Evolutionary conservation across 2,329 filamentous ascomycete species (phyloP).

Genomic region (Hymenoscyphus scutula): DNA sequence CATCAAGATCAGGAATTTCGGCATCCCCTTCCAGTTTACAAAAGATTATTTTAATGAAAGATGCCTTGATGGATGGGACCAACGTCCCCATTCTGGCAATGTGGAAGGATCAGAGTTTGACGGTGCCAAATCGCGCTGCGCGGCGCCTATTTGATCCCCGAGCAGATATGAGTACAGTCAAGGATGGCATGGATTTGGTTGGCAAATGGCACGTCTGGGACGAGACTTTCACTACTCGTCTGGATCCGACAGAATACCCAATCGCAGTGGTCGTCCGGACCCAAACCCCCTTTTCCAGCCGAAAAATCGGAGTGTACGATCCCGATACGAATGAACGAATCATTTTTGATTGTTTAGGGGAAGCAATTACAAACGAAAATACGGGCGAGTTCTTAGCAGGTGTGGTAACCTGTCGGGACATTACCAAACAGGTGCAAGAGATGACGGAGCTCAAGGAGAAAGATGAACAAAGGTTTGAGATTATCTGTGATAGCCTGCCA

Average conservation of each 20-base stretch:
- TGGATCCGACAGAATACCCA: slow-evolving; percentile 62
- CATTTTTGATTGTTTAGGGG: slow-evolving; percentile 64
- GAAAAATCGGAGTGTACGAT: slow-evolving; percentile 63
- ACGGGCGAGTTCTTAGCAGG: slow-evolving; percentile 73
- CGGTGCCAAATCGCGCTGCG: slow-evolving; percentile 63
- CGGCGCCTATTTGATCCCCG: slow-evolving; percentile 49
- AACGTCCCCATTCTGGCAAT: slow-evolving; percentile 73
- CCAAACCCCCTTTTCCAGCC: slow-evolving; percentile 56
- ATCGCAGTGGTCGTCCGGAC: slow-evolving; percentile 63
- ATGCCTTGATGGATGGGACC: slow-evolving; percentile 72
- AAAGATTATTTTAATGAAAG: slow-evolving; percentile 73
- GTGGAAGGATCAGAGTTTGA: slow-evolving; percentile 77
- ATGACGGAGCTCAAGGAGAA: slow-evolving; percentile 67
- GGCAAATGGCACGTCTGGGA: slow-evolving; percentile 60
- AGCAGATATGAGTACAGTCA: slow-evolving; percentile 39
- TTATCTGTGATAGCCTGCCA: slow-evolving; percentile 72
- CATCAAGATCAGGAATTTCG: slow-evolving; percentile 52
- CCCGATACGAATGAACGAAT: slow-evolving; percentile 50
- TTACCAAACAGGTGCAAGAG: slow-evolving; percentile 66
- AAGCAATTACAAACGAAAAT: slow-evolving; percentile 63
- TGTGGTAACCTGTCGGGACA: slow-evolving; percentile 68
- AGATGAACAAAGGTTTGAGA: slow-evolving; percentile 71
- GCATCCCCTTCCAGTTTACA: slow-evolving; percentile 65
- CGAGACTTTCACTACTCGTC: slow-evolving; percentile 60
- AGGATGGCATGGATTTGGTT: slow-evolving; percentile 56